A percentile compares a stretch with the other conserved stretches of the same genome.
Conservation (phyloP, 192 early-diverging fungal species). For the Entomortierella parvispora region DNA sequence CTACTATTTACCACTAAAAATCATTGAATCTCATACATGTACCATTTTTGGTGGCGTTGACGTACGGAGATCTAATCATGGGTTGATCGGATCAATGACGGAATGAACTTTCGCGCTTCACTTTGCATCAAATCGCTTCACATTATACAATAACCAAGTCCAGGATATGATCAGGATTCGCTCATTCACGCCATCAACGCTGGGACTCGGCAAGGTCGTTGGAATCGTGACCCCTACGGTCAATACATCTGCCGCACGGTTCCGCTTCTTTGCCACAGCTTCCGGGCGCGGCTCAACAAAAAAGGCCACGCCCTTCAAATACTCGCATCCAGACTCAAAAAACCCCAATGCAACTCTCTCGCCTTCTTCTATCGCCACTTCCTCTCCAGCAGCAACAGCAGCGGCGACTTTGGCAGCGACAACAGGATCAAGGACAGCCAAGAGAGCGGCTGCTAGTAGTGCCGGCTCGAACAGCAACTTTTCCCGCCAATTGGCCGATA, state of each 20-base stretch:
- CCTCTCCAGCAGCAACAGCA: background rate
- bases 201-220: constrained; percentile 10
- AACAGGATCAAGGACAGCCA: constrained; percentile 5
- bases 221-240: background rate
- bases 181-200: constrained; percentile 4
- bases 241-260: background rate
- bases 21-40: too few relatives aligned
- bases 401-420: background rate
- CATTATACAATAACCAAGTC: background rate
- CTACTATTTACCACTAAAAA: too few relatives aligned
- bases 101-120: too few relatives aligned
- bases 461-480: constrained; percentile 15
- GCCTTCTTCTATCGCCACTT: constrained; percentile 18
- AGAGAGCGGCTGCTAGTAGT: too few relatives aligned
- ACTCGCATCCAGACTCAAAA: constrained; percentile 36
- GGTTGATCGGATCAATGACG: too few relatives aligned
- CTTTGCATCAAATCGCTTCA: background rate
- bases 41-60: too few relatives aligned
- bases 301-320: constrained; percentile 31
- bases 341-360: constrained; percentile 12
- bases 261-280: constrained; percentile 12
- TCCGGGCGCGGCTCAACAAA: background rate
- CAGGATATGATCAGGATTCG: constrained; percentile 25
- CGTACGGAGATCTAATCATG: too few relatives aligned
- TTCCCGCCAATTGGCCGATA: constrained; percentile 30